Evolutionary conservation across 495 filamentous ascomycete genomes (phyloP).

Genomic region (Neurospora discreta): DNA sequence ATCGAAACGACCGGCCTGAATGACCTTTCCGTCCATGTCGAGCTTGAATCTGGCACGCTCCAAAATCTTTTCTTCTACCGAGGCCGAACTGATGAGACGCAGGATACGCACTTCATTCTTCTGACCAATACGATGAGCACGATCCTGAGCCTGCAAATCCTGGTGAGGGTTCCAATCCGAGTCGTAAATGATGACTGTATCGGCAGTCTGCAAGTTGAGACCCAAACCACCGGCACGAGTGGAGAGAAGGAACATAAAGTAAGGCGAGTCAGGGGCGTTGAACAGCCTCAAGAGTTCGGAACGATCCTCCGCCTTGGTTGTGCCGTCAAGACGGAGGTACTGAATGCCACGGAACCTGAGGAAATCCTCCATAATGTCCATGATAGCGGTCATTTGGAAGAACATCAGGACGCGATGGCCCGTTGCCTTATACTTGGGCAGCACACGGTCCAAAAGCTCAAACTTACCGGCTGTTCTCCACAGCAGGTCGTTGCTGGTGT

Average conservation of each 20-base stretch:
- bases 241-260: constrained; percentile 97
- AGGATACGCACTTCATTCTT: constrained; percentile 99
- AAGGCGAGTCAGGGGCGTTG: constrained; percentile 80
- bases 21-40: constrained; percentile 98
- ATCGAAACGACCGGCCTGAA: constrained; percentile 97
- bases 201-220: constrained; percentile 91
- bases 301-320: constrained; percentile 94
- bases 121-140: constrained; percentile 98
- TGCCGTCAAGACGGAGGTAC: constrained; percentile 89
- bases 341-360: constrained; percentile 67
- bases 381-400: constrained; percentile 99
- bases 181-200: constrained; percentile 98
- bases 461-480: constrained; percentile 98
- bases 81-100: constrained; percentile 88
- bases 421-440: constrained; percentile 83
- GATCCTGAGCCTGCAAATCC: constrained; percentile 97
- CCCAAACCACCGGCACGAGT: constrained; percentile 97
- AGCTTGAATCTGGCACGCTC: constrained; percentile 96
- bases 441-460: constrained; percentile 80
- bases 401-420: constrained; percentile 97
- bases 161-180: constrained; percentile 99
- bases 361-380: constrained; percentile 99
- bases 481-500: constrained; percentile 77
- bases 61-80: constrained; percentile 96
- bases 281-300: constrained; percentile 81